Evolutionary conservation across 306 rosid species (phyloP).

Genomic region (Glycine soja): DNA sequence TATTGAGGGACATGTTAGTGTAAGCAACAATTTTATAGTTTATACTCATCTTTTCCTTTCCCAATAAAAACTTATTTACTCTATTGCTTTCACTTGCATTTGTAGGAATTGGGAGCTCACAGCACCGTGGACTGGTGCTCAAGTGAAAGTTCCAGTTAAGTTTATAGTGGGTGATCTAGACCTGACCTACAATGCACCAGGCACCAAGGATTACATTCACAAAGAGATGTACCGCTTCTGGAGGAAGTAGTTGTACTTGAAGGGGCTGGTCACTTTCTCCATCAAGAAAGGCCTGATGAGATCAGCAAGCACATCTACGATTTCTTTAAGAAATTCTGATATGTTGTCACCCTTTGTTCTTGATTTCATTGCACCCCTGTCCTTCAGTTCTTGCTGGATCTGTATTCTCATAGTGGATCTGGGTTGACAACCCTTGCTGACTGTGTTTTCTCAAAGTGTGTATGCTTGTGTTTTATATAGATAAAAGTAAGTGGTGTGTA

Average conservation of each 20-base stretch:
- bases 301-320: conserved; percentile 68
- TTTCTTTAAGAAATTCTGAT: conserved; percentile 60
- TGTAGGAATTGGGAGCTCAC: conserved; percentile 86
- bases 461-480: neutral
- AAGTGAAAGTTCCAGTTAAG: conserved; percentile 74
- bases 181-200: conserved; percentile 62
- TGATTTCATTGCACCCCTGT: conserved; percentile 1
- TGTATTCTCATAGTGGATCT: neutral
- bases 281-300: conserved; percentile 70
- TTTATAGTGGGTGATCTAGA: conserved; percentile 83
- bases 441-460: neutral
- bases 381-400: conserved; percentile 3
- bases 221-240: conserved; percentile 68
- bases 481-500: neutral
- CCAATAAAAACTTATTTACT: neutral
- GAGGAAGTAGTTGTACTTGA: conserved; percentile 72
- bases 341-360: conserved; percentile 11
- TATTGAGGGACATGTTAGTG: too few relatives aligned
- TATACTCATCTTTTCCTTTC: neutral
- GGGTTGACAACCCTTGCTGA: neutral
- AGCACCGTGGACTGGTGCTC: conserved; percentile 72
- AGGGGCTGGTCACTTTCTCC: conserved; percentile 80
- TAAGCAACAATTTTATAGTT: neutral
- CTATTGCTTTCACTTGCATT: neutral
- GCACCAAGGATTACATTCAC: conserved; percentile 70